Base-by-base conservation (phyloP, 305 asterid genomes). In the Rubia balearica region DNA sequence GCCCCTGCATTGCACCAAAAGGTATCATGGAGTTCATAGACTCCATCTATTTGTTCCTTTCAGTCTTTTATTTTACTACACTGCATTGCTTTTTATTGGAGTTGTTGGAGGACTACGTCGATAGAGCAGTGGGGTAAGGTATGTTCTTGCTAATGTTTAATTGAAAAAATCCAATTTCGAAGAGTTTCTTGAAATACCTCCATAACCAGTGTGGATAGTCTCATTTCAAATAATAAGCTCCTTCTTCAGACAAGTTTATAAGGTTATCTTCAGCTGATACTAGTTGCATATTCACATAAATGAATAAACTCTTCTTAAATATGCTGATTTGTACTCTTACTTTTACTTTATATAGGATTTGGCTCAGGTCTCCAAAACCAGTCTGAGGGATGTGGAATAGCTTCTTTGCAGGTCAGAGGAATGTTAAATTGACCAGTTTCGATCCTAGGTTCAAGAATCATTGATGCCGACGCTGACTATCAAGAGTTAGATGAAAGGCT, bases 361-460 rank as follows among this genome's bases (percentile, higher is more conserved):
- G 83, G 85, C 80, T 81, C 83, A 93, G 24, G 79, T 82, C 71
- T 87, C 98, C 60, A 87, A 78, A 78, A 80, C 81, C 65, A 78
- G 83, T 70, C 71, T 94, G 67, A 86, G 98, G 80, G 98, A 91
- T 74, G 97, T 87, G 7, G 98, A 94, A 45, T 81, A 80, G 70
- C 80, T 85, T 49, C 80, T 91, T 80, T 85, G 78, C 74, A 88
- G 83, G 56, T 85, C 96, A 51, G 57, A 51, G 57, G 16, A 6
- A 89, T 83, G 71, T 71, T 94, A 75, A 80, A 95, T 3, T 98
- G 99, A 75, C 77, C 97, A 17, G 70, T 90, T 68, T 69, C 91
- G 81, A 93, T 94, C 69, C 95, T 94, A 12, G 99, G 99, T 63
- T 94, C 99, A 63, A 86, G 90, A 21, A 81, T 84, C 77, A 74